Evolutionary conservation across 495 filamentous ascomycete genomes (phyloP).

Genomic region (Tetracladium marchalianum): DNA sequence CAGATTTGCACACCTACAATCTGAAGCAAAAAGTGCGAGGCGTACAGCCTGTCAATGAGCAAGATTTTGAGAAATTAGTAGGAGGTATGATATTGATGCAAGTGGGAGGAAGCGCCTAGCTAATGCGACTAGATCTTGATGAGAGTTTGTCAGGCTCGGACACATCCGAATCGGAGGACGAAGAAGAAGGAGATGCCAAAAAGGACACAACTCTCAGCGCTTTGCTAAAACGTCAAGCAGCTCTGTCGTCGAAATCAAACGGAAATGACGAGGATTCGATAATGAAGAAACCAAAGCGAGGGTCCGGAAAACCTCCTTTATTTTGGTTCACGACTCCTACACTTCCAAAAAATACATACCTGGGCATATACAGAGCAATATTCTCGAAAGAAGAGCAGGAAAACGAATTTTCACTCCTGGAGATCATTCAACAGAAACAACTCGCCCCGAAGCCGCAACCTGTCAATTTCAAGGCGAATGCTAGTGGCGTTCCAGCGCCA

Average conservation of each 20-base stretch:
- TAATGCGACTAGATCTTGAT: constrained; percentile 45
- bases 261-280: constrained; percentile 34
- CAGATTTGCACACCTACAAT: constrained; percentile 93
- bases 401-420: constrained; percentile 50
- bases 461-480: constrained; percentile 21
- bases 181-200: constrained; percentile 27
- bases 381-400: constrained; percentile 64
- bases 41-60: constrained; percentile 55
- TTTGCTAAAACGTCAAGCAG: constrained; percentile 75
- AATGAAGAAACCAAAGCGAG: constrained; percentile 30
- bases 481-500: constrained; percentile 39
- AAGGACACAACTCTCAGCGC: constrained; percentile 58
- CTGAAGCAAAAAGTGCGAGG: constrained; percentile 79
- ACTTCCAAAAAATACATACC: constrained; percentile 65
- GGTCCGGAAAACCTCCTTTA: constrained; percentile 60
- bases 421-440: constrained; percentile 65
- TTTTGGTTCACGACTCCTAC: constrained; percentile 75
- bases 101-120: not conserved
- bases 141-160: constrained; percentile 87
- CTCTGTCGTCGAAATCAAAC: constrained; percentile 43
- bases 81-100: constrained; percentile 28
- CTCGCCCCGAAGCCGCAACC: constrained; percentile 50
- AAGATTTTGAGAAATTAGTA: constrained; percentile 74
- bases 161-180: constrained; percentile 40
- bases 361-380: constrained; percentile 78